Conservation (phyloP, 257 asterid genomes). For the Solanum verrucosum region DNA sequence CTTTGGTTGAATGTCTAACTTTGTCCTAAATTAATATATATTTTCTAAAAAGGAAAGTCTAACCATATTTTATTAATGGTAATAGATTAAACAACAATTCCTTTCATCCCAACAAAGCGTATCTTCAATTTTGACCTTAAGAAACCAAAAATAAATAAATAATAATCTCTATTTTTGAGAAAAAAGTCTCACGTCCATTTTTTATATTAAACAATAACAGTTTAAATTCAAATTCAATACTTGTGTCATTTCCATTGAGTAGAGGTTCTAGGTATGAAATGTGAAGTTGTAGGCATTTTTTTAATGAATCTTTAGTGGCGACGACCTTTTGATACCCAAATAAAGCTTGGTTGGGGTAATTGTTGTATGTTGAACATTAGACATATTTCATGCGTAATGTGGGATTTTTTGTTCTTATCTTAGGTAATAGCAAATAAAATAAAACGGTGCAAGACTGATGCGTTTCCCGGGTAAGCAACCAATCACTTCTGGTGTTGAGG, state of each 20-base stretch:
- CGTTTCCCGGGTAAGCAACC: slow-evolving; percentile 61
- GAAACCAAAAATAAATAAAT: background rate
- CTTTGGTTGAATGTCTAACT: background rate
- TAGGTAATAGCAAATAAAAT: slow-evolving; percentile 77
- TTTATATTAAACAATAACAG: background rate
- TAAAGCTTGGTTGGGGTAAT: background rate
- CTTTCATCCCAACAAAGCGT: background rate
- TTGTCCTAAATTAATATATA: background rate
- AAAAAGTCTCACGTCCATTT: background rate
- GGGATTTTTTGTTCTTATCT: slow-evolving; percentile 15
- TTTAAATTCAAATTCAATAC: background rate
- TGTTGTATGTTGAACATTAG: background rate
- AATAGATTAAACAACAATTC: background rate
- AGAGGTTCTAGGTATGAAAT: background rate
- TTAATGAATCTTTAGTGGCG: background rate
- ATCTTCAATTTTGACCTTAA: background rate
- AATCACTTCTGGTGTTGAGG: background rate
- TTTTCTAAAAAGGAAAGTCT: background rate
- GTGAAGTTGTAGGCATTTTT: background rate
- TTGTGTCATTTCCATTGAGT: background rate
- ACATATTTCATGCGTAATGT: background rate
- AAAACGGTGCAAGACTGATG: slow-evolving; percentile 95
- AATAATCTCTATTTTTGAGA: background rate
- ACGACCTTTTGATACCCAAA: background rate
- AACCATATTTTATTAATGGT: background rate